These are phyloP conservation scores for Agroathelia rolfsii DNA, from an alignment of 1,284 basidiomycete species.

Conservation along the genomic window DNA sequence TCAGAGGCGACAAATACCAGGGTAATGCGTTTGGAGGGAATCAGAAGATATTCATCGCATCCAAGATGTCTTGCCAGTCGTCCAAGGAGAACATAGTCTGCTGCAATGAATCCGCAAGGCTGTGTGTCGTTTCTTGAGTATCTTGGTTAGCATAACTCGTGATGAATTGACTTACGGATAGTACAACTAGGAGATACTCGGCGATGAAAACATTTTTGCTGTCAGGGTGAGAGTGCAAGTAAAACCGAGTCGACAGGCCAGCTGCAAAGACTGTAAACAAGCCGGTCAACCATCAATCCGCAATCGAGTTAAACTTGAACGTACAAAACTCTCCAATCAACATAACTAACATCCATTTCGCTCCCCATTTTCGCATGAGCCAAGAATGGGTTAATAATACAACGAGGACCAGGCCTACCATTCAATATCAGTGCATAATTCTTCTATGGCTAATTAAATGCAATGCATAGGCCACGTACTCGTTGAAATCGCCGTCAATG, in stretches of 20 bases:
- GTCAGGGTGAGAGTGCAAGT: slow-evolving; percentile 33
- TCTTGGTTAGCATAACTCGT: too few relatives aligned
- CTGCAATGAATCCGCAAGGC: slow-evolving; percentile 73
- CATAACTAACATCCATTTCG: slow-evolving; percentile 55
- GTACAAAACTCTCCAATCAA: slow-evolving; percentile 54
- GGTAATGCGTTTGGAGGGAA: slow-evolving; percentile 44
- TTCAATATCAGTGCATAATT: too few relatives aligned
- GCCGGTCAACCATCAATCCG: not conserved
- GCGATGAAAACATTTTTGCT: slow-evolving; percentile 43
- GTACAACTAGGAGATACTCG: slow-evolving; percentile 53
- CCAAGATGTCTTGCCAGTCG: slow-evolving; percentile 44
- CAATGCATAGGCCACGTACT: slow-evolving; percentile 7
- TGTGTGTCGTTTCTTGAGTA: too few relatives aligned
- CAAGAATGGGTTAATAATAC: slow-evolving; percentile 42
- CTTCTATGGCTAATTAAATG: slow-evolving; percentile 1
- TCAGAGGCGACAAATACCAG: slow-evolving; percentile 48
- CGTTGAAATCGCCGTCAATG: slow-evolving; percentile 46
- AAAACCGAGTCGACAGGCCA: slow-evolving; percentile 43
- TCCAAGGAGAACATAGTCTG: slow-evolving; percentile 61
- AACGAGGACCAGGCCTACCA: slow-evolving; percentile 42
- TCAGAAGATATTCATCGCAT: slow-evolving; percentile 41
- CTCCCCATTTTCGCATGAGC: slow-evolving; percentile 37
- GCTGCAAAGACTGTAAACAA: slow-evolving; percentile 32
- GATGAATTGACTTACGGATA: slow-evolving; percentile 45
- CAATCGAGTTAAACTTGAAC: slow-evolving; percentile 11